phyloP scores from a whole-genome alignment of 1,284 basidiomycete species.

The Tilletia walkeri region DNA sequence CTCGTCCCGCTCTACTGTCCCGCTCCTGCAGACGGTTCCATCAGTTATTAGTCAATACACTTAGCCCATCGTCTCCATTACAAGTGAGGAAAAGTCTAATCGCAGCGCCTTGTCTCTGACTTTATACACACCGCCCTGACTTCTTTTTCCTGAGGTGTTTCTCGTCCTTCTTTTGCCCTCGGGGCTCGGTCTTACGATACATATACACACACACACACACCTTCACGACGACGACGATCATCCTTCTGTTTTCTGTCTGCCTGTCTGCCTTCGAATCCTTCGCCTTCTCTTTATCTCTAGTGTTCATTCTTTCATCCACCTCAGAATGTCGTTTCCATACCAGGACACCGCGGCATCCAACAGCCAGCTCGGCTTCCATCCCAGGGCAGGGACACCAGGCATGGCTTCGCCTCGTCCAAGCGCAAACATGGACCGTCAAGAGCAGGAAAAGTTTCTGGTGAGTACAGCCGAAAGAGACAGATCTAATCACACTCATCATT shows the following conservation, averaged over 20 bases:
- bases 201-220: too few species aligned
- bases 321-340: slow-evolving; percentile 2
- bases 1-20: too few species aligned
- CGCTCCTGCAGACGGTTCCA: too few species aligned
- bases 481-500: not conserved
- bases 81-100: too few species aligned
- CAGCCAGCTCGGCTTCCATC: slow-evolving; percentile 9
- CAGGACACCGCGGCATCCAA: not conserved
- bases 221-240: too few species aligned
- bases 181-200: not conserved
- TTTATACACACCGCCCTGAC: too few species aligned
- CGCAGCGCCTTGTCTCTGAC: too few species aligned
- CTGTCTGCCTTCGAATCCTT: not conserved
- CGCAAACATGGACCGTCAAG: not conserved
- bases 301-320: not conserved
- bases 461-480: not conserved
- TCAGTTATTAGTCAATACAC: too few species aligned
- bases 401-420: slow-evolving; percentile 3
- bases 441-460: not conserved
- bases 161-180: not conserved
- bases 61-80: too few species aligned
- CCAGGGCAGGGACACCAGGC: not conserved
- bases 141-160: not conserved
- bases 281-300: not conserved
- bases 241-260: not conserved